phyloP scores from a whole-genome alignment of 2,329 filamentous ascomycete genomes.

The Akanthomyces uredinophilus region DNA sequence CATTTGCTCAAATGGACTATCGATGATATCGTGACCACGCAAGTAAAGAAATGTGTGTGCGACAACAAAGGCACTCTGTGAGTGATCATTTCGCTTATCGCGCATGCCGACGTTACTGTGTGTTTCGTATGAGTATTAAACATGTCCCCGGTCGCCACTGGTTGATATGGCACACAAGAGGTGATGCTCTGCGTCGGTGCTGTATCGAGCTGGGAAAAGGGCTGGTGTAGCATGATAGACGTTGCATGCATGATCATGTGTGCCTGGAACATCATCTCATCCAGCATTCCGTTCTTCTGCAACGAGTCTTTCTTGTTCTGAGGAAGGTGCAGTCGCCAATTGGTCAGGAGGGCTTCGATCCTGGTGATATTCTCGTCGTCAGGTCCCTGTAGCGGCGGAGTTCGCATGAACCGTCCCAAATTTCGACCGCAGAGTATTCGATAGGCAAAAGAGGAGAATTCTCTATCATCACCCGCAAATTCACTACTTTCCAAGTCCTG shows the following conservation, averaged over 20 bases:
- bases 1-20: constrained; percentile 80
- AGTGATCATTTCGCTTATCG: constrained; percentile 69
- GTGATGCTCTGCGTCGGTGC: constrained; percentile 54
- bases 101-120: constrained; percentile 71
- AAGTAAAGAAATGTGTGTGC: constrained; percentile 82
- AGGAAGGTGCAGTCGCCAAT: constrained; percentile 78
- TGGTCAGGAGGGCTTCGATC: constrained; percentile 53
- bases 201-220: constrained; percentile 68
- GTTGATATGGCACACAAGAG: constrained; percentile 59
- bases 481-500: constrained; percentile 70
- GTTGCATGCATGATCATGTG: constrained; percentile 68
- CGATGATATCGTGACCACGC: constrained; percentile 70
- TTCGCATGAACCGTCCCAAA: constrained; percentile 67
- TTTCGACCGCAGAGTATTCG: constrained; percentile 77
- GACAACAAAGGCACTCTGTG: constrained; percentile 66
- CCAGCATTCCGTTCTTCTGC: constrained; percentile 63
- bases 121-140: constrained; percentile 71
- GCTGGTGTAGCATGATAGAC: constrained; percentile 73
- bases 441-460: constrained; percentile 82
- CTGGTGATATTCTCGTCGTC: constrained; percentile 48
- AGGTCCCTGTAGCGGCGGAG: constrained; percentile 45
- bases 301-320: constrained; percentile 65
- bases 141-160: constrained; percentile 42
- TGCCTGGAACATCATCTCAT: constrained; percentile 90
- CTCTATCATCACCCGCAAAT: constrained; percentile 64